Percentiles rank a stretch among this genome's conserved stretches.
phyloP scores from a whole-genome alignment of 2,329 filamentous ascomycete species.

The Zymoseptoria ardabiliae region DNA sequence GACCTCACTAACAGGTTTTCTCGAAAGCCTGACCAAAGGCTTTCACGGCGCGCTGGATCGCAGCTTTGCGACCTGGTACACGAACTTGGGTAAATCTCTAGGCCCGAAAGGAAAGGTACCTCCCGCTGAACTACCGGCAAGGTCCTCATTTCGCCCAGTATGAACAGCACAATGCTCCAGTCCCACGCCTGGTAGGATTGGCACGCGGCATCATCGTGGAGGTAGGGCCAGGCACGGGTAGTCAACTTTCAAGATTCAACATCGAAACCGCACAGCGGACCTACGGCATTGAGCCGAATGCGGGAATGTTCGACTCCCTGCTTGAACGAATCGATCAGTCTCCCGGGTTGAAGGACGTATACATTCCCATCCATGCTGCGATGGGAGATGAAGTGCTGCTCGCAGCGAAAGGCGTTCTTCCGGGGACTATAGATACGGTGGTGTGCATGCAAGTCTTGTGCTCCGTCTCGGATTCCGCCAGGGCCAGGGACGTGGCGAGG shows the following conservation, averaged over 20 bases:
- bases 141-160: constrained; percentile 3
- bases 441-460: constrained; percentile 11
- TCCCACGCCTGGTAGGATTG: constrained; percentile 1
- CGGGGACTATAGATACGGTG: constrained; percentile 4
- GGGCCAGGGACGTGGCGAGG: not conserved
- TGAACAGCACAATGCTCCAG: not conserved
- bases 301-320: not conserved
- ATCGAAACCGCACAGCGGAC: not conserved
- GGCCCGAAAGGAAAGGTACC: not conserved
- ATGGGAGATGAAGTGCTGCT: constrained; percentile 3
- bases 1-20: not conserved
- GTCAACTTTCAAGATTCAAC: constrained; percentile 4
- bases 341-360: not conserved
- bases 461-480: constrained; percentile 2
- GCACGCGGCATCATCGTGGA: constrained; percentile 5
- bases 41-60: not conserved
- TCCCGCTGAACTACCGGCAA: not conserved
- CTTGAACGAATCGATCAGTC: not conserved
- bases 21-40: not conserved
- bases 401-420: constrained; percentile 1
- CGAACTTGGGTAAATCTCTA: not conserved
- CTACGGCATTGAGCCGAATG: constrained; percentile 8
- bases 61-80: not conserved
- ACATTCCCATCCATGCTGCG: not conserved
- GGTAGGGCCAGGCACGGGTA: constrained; percentile 5